Evolutionary conservation across 345 rosid species (phyloP).

Genomic region (Syzygium grande): DNA sequence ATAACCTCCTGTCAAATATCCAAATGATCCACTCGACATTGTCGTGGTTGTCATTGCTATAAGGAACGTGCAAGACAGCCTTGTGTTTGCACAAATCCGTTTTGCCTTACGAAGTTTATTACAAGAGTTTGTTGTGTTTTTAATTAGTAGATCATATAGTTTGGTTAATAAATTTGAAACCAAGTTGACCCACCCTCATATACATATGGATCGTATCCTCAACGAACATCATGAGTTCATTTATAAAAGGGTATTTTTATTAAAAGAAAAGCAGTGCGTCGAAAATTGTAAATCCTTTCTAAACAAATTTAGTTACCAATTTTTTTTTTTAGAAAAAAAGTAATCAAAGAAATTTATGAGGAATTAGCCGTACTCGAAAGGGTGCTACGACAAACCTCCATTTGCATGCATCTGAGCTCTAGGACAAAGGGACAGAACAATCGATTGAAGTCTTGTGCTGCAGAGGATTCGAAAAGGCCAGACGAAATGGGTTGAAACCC

Average conservation of each 20-base stretch:
- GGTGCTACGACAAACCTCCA: neutral
- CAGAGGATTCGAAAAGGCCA: neutral
- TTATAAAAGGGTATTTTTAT: neutral
- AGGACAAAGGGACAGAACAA: neutral
- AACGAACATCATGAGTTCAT: neutral
- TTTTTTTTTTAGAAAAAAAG: neutral
- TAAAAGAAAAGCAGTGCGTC: neutral
- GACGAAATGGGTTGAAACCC: neutral
- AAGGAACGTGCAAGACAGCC: neutral
- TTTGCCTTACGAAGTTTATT: neutral
- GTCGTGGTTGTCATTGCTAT: rapidly evolving
- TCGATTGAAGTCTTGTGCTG: neutral
- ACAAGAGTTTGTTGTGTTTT: neutral
- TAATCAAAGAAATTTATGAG: neutral
- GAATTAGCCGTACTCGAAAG: neutral
- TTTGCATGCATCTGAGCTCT: neutral
- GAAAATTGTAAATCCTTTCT: neutral
- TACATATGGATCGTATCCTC: no score
- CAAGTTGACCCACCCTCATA: neutral
- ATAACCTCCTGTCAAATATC: rapidly evolving
- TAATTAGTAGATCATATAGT: neutral
- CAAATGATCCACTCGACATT: neutral
- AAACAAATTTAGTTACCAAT: neutral
- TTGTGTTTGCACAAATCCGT: neutral
- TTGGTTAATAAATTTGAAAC: rapidly evolving